Evolutionary conservation across 2,329 filamentous ascomycete genomes (phyloP), one percentile per base, ranked within the genome.

Genomic region (Trematosphaeria pertusa): DNA sequence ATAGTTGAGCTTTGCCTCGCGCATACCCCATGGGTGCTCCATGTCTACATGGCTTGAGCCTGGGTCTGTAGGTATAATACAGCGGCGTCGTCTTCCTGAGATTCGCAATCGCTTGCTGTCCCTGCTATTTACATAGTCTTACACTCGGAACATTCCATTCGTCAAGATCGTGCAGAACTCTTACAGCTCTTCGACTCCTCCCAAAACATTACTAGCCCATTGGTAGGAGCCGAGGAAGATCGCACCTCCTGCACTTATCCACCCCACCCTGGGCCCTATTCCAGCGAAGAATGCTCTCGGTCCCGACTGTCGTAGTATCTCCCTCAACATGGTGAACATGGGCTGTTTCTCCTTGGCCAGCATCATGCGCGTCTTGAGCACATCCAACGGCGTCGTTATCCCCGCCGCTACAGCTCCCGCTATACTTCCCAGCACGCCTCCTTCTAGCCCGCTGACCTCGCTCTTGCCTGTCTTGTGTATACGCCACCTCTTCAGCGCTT

Each of bases 321-420:
- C 75, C 41, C 75, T 77, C 53, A 93, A 76, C 50, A 96, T 78
- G 4, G 72, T 70, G 24, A 75, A 69, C 54, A 85, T 80, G 10
- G 78, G 81, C 69, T 82, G 83, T 59, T 78, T 83, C 77, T 87
- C 83, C 63, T 84, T 81, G 11, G 89, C 87, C 59, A 99, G 78
- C 94, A 99, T 99, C 73, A 97, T 87, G 55, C 94, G 80, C 56
- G 94, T 99, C 84, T 99, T 99, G 58, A 99, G 79, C 52, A 99
- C 94, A 74, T 99, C 94, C 53, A 99, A 75, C 30, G 94, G 94
- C 41, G 94, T 99, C 18, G 94, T 99, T 48, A 93, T 69, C 0
- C 84, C 93, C 0, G 94, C 94, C 0, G 94, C 91, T 30, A 97
- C 80, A 1, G 87, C 91, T 1, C 94, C 94, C 0, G 91, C 86